phyloP scores from a whole-genome alignment of 73 alveolate genomes.

The Strombidium stylifer region DNA sequence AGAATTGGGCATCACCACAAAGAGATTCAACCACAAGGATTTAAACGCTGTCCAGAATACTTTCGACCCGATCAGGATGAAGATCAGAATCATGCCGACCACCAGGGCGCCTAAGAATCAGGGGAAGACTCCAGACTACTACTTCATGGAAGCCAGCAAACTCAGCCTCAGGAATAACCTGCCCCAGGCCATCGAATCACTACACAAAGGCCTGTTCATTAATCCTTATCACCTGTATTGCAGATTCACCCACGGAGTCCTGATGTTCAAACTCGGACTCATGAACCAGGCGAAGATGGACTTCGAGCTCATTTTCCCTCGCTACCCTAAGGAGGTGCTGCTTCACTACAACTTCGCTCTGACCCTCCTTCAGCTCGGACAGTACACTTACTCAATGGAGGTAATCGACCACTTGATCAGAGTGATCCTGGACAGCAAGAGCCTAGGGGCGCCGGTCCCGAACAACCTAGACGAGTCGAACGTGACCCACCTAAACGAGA shows the following conservation, averaged over 20 bases:
- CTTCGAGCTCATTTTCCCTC: conserved; percentile 1
- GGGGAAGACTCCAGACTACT: conserved; percentile 33
- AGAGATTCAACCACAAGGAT: not conserved
- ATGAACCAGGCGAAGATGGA: conserved; percentile 6
- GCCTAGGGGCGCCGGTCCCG: too few species aligned
- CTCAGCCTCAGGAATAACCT: conserved; percentile 17
- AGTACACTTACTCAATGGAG: conserved; percentile 1
- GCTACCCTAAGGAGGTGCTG: conserved; percentile 9
- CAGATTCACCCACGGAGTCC: conserved; percentile 30
- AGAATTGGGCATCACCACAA: conserved; percentile 4
- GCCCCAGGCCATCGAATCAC: conserved; percentile 10
- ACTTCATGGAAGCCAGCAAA: conserved; percentile 31
- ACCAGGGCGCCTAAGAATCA: conserved; percentile 27
- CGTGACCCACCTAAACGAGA: too few species aligned
- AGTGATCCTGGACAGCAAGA: too few species aligned
- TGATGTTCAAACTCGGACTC: conserved; percentile 32
- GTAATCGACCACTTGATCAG: not conserved
- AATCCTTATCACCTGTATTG: conserved; percentile 18
- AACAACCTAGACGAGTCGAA: too few species aligned
- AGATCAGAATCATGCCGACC: conserved; percentile 34
- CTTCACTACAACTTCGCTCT: conserved; percentile 7
- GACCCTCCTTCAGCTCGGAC: conserved; percentile 2
- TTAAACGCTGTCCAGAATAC: conserved; percentile 14
- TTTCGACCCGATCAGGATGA: conserved; percentile 35
- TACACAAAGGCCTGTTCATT: conserved; percentile 25